Percentiles rank a stretch among this genome's conserved stretches.
Conservation (phyloP, 768 basidiomycete genomes). For the Kwoniella sp. region DNA sequence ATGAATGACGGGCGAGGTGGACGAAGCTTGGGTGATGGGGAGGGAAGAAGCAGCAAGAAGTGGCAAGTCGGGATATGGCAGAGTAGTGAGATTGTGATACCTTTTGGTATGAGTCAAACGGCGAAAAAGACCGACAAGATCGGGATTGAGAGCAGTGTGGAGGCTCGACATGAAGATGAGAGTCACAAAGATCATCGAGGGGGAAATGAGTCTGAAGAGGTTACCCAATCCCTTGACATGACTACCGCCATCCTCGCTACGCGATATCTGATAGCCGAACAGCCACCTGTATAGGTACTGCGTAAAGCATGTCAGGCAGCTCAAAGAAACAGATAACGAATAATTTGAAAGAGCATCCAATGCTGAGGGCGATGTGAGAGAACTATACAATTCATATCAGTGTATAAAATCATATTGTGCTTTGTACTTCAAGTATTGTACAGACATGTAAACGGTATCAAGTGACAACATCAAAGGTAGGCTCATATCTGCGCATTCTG, state of each 20-base stretch:
- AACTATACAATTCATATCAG: too few species aligned
- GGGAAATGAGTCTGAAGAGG: neutral
- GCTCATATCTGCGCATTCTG: too few species aligned
- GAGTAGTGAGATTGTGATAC: constrained; percentile 29
- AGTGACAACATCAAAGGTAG: neutral
- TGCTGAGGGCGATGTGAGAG: too few species aligned
- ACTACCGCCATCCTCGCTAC: constrained; percentile 26
- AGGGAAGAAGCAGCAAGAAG: constrained; percentile 1
- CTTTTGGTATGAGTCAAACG: neutral
- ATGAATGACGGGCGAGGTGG: neutral
- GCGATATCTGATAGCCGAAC: constrained; percentile 39
- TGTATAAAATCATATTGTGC: too few species aligned
- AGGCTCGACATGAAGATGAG: too few species aligned
- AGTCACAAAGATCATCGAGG: too few species aligned
- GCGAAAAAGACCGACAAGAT: too few species aligned
- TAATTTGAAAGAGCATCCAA: too few species aligned
- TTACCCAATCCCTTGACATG: too few species aligned
- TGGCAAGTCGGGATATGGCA: constrained; percentile 16
- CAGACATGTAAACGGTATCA: constrained; percentile 2
- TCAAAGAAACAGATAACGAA: too few species aligned
- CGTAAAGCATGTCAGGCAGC: too few species aligned
- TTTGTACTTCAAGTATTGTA: constrained; percentile 3
- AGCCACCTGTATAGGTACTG: constrained; percentile 2
- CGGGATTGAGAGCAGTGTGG: too few species aligned
- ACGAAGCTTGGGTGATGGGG: neutral